These are phyloP conservation scores for Capsella bursapastoris DNA, from an alignment of 345 rosid species.

Conservation along the genomic window DNA sequence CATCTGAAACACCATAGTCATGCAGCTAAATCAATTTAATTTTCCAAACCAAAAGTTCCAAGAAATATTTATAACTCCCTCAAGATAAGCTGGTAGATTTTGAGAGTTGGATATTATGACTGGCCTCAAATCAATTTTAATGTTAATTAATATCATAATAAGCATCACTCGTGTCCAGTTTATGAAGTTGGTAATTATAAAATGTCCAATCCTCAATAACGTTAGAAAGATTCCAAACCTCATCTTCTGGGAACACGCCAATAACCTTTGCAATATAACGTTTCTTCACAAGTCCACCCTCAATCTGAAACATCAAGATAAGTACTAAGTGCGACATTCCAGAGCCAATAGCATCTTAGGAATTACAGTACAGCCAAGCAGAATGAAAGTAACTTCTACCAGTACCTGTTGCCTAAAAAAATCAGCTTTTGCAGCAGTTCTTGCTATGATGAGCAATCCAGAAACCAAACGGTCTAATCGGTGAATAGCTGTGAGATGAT, in stretches of 20 bases:
- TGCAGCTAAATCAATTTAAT: slow-evolving; percentile 19
- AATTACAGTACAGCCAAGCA: slow-evolving; percentile 5
- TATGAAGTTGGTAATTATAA: slow-evolving; percentile 2
- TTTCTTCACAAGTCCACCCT: slow-evolving; percentile 75
- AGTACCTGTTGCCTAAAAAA: slow-evolving; percentile 84
- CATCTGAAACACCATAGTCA: slow-evolving; percentile 53
- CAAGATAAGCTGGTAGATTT: not conserved
- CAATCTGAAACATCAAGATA: slow-evolving; percentile 58
- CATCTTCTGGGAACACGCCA: slow-evolving; percentile 78
- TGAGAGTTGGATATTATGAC: not conserved
- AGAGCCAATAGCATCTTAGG: slow-evolving; percentile 17
- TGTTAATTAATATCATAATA: not conserved
- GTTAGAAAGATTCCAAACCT: slow-evolving; percentile 51
- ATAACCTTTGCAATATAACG: slow-evolving; percentile 74
- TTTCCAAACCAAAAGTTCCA: slow-evolving; percentile 8
- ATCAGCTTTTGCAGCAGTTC: slow-evolving; percentile 83
- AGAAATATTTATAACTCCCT: not conserved
- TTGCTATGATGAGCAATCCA: slow-evolving; percentile 89
- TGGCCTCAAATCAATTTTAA: not conserved
- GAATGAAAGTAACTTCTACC: not conserved
- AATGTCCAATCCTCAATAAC: not conserved
- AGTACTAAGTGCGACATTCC: slow-evolving; percentile 1
- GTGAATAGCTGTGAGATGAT: slow-evolving; percentile 64
- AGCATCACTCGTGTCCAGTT: not conserved
- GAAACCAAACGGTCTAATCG: slow-evolving; percentile 88